Evolutionary conservation across 1,284 basidiomycete genomes (phyloP).

Genomic region (Leccinum subfulvum): DNA sequence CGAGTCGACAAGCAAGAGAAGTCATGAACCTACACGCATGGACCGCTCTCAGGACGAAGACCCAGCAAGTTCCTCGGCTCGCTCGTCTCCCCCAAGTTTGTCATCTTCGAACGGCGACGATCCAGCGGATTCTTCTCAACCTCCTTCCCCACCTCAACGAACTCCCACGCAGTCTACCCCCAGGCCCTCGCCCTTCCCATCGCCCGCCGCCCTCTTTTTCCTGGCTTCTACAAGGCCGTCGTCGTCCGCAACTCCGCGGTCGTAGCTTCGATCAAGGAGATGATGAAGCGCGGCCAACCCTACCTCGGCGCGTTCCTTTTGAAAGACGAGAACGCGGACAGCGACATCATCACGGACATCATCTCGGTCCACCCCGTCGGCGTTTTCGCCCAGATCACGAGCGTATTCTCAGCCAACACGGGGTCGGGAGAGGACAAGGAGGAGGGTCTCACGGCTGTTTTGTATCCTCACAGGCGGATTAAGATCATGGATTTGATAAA

Average conservation of each 20-base stretch:
- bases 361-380: constrained; percentile 92
- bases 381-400: constrained; percentile 97
- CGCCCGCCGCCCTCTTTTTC: constrained; percentile 93
- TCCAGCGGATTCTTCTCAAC: constrained; percentile 25
- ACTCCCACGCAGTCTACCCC: constrained; percentile 66
- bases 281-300: constrained; percentile 95
- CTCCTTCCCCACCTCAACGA: constrained; percentile 34
- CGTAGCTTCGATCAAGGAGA: constrained; percentile 93
- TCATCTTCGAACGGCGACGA: constrained; percentile 29
- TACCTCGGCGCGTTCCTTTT: constrained; percentile 97
- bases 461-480: too few species aligned
- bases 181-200: constrained; percentile 96
- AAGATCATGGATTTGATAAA: too few species aligned
- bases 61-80: constrained; percentile 28
- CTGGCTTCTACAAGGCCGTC: constrained; percentile 97
- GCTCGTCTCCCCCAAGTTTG: constrained; percentile 29
- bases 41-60: constrained; percentile 31
- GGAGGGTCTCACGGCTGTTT: constrained; percentile 57
- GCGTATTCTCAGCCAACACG: constrained; percentile 58
- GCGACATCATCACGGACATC: constrained; percentile 88
- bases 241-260: constrained; percentile 89
- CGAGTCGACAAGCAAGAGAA: constrained; percentile 17
- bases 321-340: constrained; percentile 92
- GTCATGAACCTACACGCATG: constrained; percentile 16
- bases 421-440: constrained; percentile 44